Percentiles rank a stretch among this genome's conserved stretches.
Conservation (phyloP, 352 stramenopile species). For the Phytophthora cajani region DNA sequence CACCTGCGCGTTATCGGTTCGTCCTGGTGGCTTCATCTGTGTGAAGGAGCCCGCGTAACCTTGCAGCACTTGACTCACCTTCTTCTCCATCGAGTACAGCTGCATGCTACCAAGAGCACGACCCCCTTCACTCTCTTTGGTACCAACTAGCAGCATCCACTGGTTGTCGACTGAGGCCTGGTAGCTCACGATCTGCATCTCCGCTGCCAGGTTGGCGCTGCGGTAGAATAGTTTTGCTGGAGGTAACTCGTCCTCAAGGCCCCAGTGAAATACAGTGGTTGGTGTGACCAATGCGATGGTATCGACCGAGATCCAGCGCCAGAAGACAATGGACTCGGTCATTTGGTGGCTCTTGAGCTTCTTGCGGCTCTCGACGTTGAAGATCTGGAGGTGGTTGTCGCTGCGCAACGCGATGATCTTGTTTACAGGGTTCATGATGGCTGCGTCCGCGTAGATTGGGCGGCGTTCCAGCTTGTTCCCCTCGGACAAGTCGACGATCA, state of each 20-base stretch:
- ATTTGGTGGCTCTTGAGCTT: slow-evolving; percentile 97
- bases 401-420: slow-evolving; percentile 79
- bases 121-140: slow-evolving; percentile 90
- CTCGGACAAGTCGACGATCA: slow-evolving; percentile 89
- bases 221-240: slow-evolving; percentile 98
- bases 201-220: slow-evolving; percentile 89
- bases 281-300: slow-evolving; percentile 97
- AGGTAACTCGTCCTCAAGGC: slow-evolving; percentile 86
- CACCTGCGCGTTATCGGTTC: slow-evolving; percentile 87
- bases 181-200: slow-evolving; percentile 99
- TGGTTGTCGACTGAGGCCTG: slow-evolving; percentile 95
- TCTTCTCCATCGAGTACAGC: slow-evolving; percentile 97
- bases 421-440: slow-evolving; percentile 98
- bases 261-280: slow-evolving; percentile 97
- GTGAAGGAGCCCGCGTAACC: slow-evolving; percentile 96
- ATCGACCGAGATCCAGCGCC: slow-evolving; percentile 95
- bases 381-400: slow-evolving; percentile 96
- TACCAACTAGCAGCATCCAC: slow-evolving; percentile 98
- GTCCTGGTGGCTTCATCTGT: slow-evolving; percentile 94
- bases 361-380: slow-evolving; percentile 97
- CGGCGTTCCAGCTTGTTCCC: slow-evolving; percentile 86
- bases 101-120: slow-evolving; percentile 97
- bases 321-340: slow-evolving; percentile 94
- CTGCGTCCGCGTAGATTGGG: slow-evolving; percentile 97
- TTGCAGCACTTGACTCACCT: slow-evolving; percentile 96